Conservation (phyloP, 2,329 filamentous ascomycete species). For the Cytospora schulzeri region DNA sequence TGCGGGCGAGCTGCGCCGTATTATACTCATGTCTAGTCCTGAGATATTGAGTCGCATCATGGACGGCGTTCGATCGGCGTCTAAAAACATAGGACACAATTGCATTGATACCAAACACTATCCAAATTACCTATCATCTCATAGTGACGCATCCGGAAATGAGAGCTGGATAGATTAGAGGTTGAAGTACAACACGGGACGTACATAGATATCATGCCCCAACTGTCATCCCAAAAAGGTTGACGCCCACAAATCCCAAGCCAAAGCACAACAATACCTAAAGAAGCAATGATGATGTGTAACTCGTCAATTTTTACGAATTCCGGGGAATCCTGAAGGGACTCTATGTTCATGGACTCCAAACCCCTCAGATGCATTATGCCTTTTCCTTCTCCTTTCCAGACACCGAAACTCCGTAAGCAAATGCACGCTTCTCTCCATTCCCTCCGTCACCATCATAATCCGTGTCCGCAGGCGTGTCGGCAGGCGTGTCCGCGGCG, state of each 20-base stretch:
- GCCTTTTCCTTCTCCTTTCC: not conserved
- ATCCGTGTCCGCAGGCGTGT: not conserved
- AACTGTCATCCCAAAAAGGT: not conserved
- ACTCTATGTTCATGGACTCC: not conserved
- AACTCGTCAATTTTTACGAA: not conserved
- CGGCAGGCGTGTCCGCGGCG: not conserved
- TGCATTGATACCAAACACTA: not conserved
- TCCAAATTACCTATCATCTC: not conserved
- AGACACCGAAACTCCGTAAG: slow-evolving; percentile 6
- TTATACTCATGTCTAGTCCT: not conserved
- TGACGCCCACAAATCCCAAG: not conserved
- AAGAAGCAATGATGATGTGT: not conserved
- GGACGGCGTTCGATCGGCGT: slow-evolving; percentile 1
- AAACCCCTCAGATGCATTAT: not conserved
- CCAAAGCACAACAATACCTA: not conserved
- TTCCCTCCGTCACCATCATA: not conserved
- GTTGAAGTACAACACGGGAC: not conserved
- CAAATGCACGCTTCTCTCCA: slow-evolving; percentile 4
- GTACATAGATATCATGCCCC: too few relatives aligned
- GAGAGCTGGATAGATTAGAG: not conserved
- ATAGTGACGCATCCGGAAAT: not conserved
- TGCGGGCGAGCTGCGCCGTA: not conserved
- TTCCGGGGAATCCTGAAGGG: not conserved
- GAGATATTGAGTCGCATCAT: not conserved
- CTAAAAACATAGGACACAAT: not conserved